Conservation (phyloP, 768 basidiomycete genomes). For the Rhodotorula diobovata region DNA sequence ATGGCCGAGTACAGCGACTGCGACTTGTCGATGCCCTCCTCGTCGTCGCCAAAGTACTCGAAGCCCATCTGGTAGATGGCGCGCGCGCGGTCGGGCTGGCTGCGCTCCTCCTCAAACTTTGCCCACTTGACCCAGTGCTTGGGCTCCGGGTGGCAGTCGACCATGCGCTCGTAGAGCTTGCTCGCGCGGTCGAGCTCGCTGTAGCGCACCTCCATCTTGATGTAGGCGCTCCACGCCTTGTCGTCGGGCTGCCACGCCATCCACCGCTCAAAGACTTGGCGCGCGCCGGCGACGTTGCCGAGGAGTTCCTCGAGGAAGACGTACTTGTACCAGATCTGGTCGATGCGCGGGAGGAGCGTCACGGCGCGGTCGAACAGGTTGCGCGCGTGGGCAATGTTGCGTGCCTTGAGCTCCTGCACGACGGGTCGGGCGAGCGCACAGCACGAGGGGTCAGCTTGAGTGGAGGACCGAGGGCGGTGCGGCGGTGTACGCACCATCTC, state of each 20-base stretch:
- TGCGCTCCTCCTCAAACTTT: conserved; percentile 60
- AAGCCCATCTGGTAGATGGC: conserved; percentile 86
- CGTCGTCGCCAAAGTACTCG: conserved; percentile 66
- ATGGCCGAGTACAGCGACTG: conserved; percentile 90
- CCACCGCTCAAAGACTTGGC: conserved; percentile 98
- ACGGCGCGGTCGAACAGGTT: conserved; percentile 97
- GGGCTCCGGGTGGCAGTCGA: conserved; percentile 58
- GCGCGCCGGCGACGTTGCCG: conserved; percentile 89
- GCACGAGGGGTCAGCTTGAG: neutral
- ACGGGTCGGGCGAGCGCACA: neutral
- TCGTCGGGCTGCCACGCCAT: conserved; percentile 99
- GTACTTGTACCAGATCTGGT: conserved; percentile 99
- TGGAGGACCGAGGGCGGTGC: neutral
- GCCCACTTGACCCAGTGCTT: conserved; percentile 65
- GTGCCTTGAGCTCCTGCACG: conserved; percentile 75
- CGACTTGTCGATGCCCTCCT: conserved; percentile 63
- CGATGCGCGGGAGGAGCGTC: conserved; percentile 89
- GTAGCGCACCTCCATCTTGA: conserved; percentile 94
- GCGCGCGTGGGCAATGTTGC: conserved; percentile 93
- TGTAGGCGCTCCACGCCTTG: conserved; percentile 99
- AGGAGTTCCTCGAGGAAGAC: conserved; percentile 97
- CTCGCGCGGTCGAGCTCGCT: conserved; percentile 86
- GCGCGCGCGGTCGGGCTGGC: conserved; percentile 63
- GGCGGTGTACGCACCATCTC: conserved; percentile 60
- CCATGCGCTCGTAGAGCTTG: conserved; percentile 84